Conservation (phyloP, 176 grass and related monocot genomes). For the Typha latifolia region DNA sequence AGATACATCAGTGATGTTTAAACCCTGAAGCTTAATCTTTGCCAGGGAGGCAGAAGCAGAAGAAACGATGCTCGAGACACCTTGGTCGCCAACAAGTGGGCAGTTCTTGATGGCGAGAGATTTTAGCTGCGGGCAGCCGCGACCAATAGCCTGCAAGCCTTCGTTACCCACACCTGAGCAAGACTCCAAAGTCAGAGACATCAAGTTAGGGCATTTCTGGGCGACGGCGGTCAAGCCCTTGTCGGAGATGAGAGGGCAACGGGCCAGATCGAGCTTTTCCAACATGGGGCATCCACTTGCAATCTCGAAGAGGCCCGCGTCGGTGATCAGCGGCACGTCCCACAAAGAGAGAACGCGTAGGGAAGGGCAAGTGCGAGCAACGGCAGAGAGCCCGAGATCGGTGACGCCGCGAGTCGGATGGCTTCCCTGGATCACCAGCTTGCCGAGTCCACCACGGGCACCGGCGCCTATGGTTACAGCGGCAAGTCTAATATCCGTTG, state of each 20-base stretch:
- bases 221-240: constrained; percentile 53
- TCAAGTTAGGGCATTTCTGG: constrained; percentile 55
- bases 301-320: constrained; percentile 55
- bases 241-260: constrained; percentile 68
- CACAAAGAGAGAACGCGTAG: constrained; percentile 57
- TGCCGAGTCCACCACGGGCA: constrained; percentile 38
- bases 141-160: constrained; percentile 48
- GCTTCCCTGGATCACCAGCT: constrained; percentile 52
- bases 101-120: constrained; percentile 77
- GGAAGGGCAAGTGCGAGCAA: constrained; percentile 45
- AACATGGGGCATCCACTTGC: constrained; percentile 60
- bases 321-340: constrained; percentile 54
- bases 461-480: constrained; percentile 43
- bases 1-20: constrained; percentile 71
- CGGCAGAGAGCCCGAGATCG: constrained; percentile 53
- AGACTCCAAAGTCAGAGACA: constrained; percentile 36
- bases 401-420: constrained; percentile 62
- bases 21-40: constrained; percentile 57
- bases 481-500: constrained; percentile 64
- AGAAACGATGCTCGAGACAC: constrained; percentile 58
- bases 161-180: constrained; percentile 58
- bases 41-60: constrained; percentile 38
- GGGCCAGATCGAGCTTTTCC: constrained; percentile 60
- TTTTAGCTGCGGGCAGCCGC: constrained; percentile 53
- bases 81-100: constrained; percentile 50